phyloP scores from a whole-genome alignment of 306 rosid species.

The Vicia villosa region DNA sequence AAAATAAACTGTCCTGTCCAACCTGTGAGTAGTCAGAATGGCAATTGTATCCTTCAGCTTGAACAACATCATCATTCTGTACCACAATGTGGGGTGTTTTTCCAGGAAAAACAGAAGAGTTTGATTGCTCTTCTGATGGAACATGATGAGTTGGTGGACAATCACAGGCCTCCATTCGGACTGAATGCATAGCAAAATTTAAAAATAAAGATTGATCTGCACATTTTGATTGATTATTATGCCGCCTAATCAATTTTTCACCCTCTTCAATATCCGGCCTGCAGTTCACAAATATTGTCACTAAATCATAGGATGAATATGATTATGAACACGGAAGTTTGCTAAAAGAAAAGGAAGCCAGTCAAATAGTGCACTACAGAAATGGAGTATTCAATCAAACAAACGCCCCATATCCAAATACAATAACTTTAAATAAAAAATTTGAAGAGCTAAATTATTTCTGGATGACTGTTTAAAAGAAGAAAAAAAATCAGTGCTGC shows the following conservation, averaged over 20 bases:
- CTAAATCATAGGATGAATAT: constrained; percentile 5
- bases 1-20: constrained; percentile 55
- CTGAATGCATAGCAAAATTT: constrained; percentile 98
- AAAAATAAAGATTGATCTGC: constrained; percentile 84
- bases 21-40: constrained; percentile 60
- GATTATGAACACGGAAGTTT: constrained; percentile 8
- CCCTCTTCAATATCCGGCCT: constrained; percentile 97
- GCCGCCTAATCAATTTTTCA: constrained; percentile 87
- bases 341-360: not conserved
- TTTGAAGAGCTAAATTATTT: constrained; percentile 10
- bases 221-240: constrained; percentile 77
- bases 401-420: constrained; percentile 25
- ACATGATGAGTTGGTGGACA: constrained; percentile 82
- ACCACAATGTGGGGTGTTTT: constrained; percentile 61
- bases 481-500: constrained; percentile 16
- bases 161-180: constrained; percentile 98
- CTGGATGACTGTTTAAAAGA: constrained; percentile 1
- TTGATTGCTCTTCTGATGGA: constrained; percentile 59
- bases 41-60: constrained; percentile 55
- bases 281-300: constrained; percentile 42
- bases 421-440: constrained; percentile 1
- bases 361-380: constrained; percentile 24
- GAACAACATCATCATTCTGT: constrained; percentile 55
- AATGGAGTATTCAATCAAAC: constrained; percentile 24
- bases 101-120: constrained; percentile 76